These are phyloP conservation scores for Lactarius vividus DNA, from an alignment of 768 basidiomycete species.

Conservation along the genomic window DNA sequence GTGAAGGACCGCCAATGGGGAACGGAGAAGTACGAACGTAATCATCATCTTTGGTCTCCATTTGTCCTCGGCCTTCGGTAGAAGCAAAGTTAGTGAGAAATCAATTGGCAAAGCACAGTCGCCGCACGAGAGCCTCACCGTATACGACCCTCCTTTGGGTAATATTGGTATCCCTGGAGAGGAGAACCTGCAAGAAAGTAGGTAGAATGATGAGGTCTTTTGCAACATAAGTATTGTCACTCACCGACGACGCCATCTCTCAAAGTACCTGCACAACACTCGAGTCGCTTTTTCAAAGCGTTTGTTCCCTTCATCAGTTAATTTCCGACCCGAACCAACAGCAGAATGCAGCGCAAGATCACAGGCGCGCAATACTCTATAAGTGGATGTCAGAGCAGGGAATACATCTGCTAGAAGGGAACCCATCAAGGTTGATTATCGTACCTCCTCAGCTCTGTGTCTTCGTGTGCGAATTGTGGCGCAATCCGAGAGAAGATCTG, in stretches of 20 bases:
- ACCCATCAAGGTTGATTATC: not conserved
- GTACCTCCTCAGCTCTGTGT: not conserved
- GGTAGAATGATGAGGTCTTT: not conserved
- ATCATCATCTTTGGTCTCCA: not conserved
- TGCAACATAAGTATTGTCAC: not conserved
- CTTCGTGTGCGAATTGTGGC: not conserved
- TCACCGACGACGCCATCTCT: not conserved
- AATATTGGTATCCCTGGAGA: not conserved
- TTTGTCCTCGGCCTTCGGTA: not conserved
- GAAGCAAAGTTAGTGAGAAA: not conserved
- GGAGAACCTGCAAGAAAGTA: not conserved
- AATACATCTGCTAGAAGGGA: not conserved
- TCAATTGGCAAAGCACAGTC: not conserved
- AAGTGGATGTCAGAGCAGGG: not conserved
- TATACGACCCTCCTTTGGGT: not conserved
- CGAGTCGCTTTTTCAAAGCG: not conserved
- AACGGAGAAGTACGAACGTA: not conserved
- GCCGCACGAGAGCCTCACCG: not conserved
- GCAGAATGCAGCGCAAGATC: not conserved
- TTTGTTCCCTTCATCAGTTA: not conserved
- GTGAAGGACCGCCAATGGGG: not conserved
- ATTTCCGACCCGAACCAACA: not conserved
- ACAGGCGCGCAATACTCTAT: not conserved
- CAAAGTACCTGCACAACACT: not conserved
- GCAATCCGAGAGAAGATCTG: constrained; percentile 1